Base-by-base conservation (phyloP, 2,329 filamentous ascomycete species). In the Grosmannia penicillata region DNA sequence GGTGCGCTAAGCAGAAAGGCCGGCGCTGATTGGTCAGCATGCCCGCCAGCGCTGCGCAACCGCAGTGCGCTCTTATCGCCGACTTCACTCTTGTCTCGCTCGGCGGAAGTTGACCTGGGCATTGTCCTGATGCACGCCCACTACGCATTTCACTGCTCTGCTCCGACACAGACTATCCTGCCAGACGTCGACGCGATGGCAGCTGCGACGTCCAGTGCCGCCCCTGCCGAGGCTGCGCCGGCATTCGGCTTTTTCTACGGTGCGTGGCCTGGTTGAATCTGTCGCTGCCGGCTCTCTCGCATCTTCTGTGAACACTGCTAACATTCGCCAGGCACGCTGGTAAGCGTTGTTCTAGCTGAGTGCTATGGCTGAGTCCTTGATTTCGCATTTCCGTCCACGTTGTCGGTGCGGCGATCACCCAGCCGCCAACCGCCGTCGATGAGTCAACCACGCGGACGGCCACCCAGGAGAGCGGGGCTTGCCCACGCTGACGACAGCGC, bases 241-340 rank as follows among this genome's bases (percentile, higher is more conserved):
- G 34, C 41, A 1, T 39, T 56, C 30, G 68, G 64, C 19, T 75
- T 75, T 52, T 74, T 75, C 51, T 75, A 76, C 41, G 72, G 72
- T 70, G 47, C 44, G 55, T 40, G 4, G 21, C 15, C 18, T n/a
- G 8, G 9, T 2, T 26, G 5, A 6, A 13, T 25, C 4, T 10
- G 17, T 23, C 14, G 14, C 9, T 19, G 17, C 10, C n/a, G n/a
- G n/a, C 4, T 28, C 7, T 22, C 8, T 32, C 14, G 14, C 22
- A n/a, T 14, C 14, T 6, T 11, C 36, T 2, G n/a, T n/a, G n/a
- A n/a, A n/a, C n/a, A 6, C 27, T 3, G 19, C 39, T 43, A 19
- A 40, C 33, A 26, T 17, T n/a, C 43, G 5, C 6, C 29, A 63
- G 61, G 60, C 40, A 64, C 60, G 10, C 41, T 65, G 47, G 60